Percentiles rank a stretch among this genome's conserved stretches.
phyloP scores from a whole-genome alignment of 129 eudicot species.

The Helichrysum umbraculigerum region DNA sequence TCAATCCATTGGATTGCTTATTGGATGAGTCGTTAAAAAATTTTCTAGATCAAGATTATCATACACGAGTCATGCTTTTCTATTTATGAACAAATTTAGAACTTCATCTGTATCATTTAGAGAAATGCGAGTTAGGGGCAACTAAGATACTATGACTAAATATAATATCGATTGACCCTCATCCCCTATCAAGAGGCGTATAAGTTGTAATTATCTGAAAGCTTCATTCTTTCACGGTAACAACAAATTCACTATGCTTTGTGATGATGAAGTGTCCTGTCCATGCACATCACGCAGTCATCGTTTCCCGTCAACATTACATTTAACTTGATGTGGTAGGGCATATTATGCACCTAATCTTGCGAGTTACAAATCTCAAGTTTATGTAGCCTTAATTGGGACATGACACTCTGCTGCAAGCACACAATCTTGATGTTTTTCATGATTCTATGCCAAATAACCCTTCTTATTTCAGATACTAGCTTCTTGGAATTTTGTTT shows the following conservation, averaged over 20 bases:
- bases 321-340: background rate
- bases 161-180: background rate
- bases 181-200: background rate
- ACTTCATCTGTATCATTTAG: background rate
- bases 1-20: background rate
- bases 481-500: slow-evolving; percentile 86
- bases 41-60: background rate
- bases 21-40: background rate
- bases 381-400: background rate
- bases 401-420: background rate
- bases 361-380: background rate
- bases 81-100: background rate
- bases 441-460: background rate
- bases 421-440: background rate
- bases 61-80: background rate
- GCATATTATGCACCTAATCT: background rate
- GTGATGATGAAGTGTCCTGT: background rate
- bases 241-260: background rate
- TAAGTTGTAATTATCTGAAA: background rate
- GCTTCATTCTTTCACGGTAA: background rate
- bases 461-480: slow-evolving; percentile 49
- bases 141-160: background rate
- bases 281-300: background rate
- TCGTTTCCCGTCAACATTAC: background rate
- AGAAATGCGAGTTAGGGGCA: background rate